Evolutionary conservation across 805 yeast genomes (phyloP).

Genomic region (Martiniozyma abietophila): DNA sequence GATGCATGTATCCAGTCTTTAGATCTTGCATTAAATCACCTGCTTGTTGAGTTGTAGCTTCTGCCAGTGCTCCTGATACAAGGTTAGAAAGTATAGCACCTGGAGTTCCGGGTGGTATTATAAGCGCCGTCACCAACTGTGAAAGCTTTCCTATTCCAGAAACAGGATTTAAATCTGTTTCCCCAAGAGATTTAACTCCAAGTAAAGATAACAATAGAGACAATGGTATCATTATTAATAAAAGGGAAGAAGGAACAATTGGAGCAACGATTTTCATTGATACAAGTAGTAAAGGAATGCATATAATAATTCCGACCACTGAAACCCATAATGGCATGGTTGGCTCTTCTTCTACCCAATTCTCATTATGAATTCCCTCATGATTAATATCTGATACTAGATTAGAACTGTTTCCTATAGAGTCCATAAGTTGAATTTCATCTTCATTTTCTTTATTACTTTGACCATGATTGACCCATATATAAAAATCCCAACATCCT

Average conservation of each 20-base stretch:
- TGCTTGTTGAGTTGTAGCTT: conserved; percentile 98
- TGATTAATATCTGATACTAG: not conserved
- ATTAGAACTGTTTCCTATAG: conserved; percentile 5
- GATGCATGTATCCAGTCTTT: conserved; percentile 85
- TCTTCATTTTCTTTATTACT: conserved; percentile 28
- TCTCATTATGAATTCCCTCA: too few relatives aligned
- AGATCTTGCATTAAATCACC: conserved; percentile 97
- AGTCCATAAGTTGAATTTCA: conserved; percentile 16
- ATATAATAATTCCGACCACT: conserved; percentile 47
- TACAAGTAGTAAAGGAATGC: conserved; percentile 59
- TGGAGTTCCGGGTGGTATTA: conserved; percentile 66
- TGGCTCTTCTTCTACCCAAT: conserved; percentile 1
- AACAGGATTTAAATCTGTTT: conserved; percentile 94
- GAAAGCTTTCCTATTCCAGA: conserved; percentile 94
- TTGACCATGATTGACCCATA: conserved; percentile 41
- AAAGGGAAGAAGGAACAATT: conserved; percentile 62
- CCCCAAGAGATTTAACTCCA: conserved; percentile 92
- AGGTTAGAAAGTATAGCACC: conserved; percentile 77
- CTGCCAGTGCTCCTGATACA: conserved; percentile 95
- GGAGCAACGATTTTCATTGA: conserved; percentile 56
- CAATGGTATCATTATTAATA: conserved; percentile 56
- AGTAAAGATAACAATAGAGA: conserved; percentile 75
- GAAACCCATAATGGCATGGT: conserved; percentile 7
- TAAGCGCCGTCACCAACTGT: conserved; percentile 75
- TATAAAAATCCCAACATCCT: too few relatives aligned